Conservation (phyloP, 2,329 filamentous ascomycete species). For the Myrmaecium sp. region DNA sequence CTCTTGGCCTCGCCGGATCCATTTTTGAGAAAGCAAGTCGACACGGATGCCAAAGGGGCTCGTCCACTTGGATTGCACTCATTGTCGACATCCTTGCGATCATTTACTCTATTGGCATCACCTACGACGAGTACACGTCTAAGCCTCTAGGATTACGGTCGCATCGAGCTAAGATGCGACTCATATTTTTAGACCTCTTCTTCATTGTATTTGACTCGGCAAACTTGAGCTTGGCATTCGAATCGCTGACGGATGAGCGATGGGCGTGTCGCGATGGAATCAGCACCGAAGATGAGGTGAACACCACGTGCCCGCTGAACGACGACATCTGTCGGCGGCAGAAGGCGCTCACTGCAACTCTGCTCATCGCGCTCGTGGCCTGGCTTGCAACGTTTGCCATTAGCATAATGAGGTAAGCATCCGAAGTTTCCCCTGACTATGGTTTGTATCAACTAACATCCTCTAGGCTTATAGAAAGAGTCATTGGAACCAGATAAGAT, state of each 20-base stretch:
- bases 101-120: conserved; percentile 83
- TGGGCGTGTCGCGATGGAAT: conserved; percentile 28
- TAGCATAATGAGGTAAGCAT: too few species aligned
- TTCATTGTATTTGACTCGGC: conserved; percentile 97
- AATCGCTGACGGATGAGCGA: conserved; percentile 50
- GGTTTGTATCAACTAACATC: too few species aligned
- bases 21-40: conserved; percentile 50
- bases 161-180: conserved; percentile 67
- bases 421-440: too few species aligned
- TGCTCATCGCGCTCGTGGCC: conserved; percentile 67
- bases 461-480: too few species aligned
- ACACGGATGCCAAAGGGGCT: conserved; percentile 24
- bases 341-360: conserved; percentile 57
- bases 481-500: too few species aligned
- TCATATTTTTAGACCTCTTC: conserved; percentile 81
- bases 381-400: conserved; percentile 85
- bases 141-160: conserved; percentile 79
- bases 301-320: conserved; percentile 12
- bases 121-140: conserved; percentile 89
- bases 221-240: conserved; percentile 79
- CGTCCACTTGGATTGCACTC: conserved; percentile 73
- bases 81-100: conserved; percentile 78
- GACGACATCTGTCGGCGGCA: conserved; percentile 41
- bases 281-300: background rate
- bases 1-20: conserved; percentile 59